Conservation (phyloP, 176 grass and related monocot genomes). For the Hordeum vulgare region MorexV3_pseudomolecules_assembly NC_058523.1:382992407-382992906, state of each 20-base stretch:
- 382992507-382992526: conserved; percentile 79
- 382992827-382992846: background rate
- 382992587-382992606: conserved; percentile 1
- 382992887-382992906: background rate
- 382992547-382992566: background rate
- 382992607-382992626: background rate
- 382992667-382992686: background rate
- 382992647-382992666: background rate
- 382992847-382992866: background rate
- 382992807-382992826: background rate
- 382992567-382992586: conserved; percentile 5
- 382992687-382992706: conserved; percentile 1
- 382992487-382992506: conserved; percentile 98
- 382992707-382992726: conserved; percentile 2
- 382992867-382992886: background rate
- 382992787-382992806: background rate
- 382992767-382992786: background rate
- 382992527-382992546: conserved; percentile 72
- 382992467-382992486: conserved; percentile 88
- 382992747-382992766: background rate
- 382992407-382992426: conserved; percentile 24
- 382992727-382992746: background rate
- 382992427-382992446: conserved; percentile 89
- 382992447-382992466: conserved; percentile 84
- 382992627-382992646: background rate